Percentiles rank a stretch among this genome's conserved stretches.
Conservation (phyloP, 306 rosid species). For the Quercus berberidifolia region DNA sequence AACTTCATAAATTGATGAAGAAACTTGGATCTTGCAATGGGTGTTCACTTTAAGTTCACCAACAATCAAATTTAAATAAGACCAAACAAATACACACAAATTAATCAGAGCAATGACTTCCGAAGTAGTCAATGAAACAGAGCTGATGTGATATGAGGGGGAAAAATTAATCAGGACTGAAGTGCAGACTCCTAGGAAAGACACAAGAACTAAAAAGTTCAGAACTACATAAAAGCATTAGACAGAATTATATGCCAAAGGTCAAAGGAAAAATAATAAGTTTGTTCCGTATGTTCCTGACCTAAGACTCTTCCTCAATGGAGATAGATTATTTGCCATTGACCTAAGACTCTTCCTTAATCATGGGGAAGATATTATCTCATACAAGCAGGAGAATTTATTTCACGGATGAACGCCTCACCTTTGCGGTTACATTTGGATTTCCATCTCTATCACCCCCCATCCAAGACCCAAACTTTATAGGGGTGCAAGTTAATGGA, state of each 20-base stretch:
- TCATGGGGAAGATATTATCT: neutral
- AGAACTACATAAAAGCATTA: neutral
- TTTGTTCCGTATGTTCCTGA: neutral
- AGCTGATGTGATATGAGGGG: neutral
- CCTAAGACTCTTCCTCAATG: neutral
- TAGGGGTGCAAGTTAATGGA: slow-evolving; percentile 89
- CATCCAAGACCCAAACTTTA: slow-evolving; percentile 97
- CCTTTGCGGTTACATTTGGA: slow-evolving; percentile 93
- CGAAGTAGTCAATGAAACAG: neutral
- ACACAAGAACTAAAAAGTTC: neutral
- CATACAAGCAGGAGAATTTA: neutral
- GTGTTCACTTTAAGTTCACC: neutral
- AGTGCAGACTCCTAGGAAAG: neutral
- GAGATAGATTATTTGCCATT: neutral
- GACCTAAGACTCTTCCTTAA: neutral
- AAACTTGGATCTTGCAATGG: neutral
- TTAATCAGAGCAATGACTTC: neutral
- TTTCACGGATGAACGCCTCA: slow-evolving; percentile 14
- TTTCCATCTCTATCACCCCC: slow-evolving; percentile 99
- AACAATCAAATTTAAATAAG: neutral
- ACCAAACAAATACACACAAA: neutral
- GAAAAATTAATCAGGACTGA: neutral
- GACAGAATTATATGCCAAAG: neutral
- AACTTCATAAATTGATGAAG: neutral
- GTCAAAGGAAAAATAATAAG: neutral